Conservation (phyloP, 2,329 filamentous ascomycete species). For the Apiospora sp. region DNA sequence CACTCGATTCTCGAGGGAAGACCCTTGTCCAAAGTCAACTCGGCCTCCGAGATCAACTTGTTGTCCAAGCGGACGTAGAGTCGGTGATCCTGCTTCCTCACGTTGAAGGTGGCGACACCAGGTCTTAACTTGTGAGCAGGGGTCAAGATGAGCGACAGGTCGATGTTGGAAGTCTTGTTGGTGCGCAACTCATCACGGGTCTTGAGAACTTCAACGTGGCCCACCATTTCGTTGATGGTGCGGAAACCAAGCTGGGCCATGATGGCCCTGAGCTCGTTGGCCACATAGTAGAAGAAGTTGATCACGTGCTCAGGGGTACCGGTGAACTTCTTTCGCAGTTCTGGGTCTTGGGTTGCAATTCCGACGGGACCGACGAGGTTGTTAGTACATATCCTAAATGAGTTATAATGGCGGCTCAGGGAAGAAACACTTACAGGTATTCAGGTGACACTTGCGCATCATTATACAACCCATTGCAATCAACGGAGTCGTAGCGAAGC, state of each 20-base stretch:
- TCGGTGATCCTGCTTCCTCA: constrained; percentile 95
- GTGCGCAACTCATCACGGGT: constrained; percentile 89
- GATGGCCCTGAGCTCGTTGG: constrained; percentile 94
- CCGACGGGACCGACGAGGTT: constrained; percentile 65
- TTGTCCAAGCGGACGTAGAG: constrained; percentile 94
- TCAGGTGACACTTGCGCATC: constrained; percentile 78
- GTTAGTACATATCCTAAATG: too few relatives aligned
- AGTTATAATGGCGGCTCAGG: constrained; percentile 21
- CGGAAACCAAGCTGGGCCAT: constrained; percentile 96
- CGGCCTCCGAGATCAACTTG: constrained; percentile 95
- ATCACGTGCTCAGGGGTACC: constrained; percentile 96
- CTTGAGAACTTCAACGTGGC: constrained; percentile 84
- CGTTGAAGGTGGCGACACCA: constrained; percentile 95
- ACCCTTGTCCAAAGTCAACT: constrained; percentile 93
- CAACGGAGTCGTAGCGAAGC: constrained; percentile 91
- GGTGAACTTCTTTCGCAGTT: constrained; percentile 90
- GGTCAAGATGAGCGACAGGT: constrained; percentile 89
- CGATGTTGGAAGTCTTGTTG: constrained; percentile 90
- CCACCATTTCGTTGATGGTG: constrained; percentile 97
- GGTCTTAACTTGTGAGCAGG: constrained; percentile 95
- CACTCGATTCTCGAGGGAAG: constrained; percentile 93
- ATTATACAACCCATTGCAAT: constrained; percentile 98
- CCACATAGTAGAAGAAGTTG: constrained; percentile 98
- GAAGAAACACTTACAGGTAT: background rate
- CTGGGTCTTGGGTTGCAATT: constrained; percentile 95